Evolutionary conservation across 176 grass and related monocot species (phyloP).

Genomic region (Cenchrus americanus): DNA sequence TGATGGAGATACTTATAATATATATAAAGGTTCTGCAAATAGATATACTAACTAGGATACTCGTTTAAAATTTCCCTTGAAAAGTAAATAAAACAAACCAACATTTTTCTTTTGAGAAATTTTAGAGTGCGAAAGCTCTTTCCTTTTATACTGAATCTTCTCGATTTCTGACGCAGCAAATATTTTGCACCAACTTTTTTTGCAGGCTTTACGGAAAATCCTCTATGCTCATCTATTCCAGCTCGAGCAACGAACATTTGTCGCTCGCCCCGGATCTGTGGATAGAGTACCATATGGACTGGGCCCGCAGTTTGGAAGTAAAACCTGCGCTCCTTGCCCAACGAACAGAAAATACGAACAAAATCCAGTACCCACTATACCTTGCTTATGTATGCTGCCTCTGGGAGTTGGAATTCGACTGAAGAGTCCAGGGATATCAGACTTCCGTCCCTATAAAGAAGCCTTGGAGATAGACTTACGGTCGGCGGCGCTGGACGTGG

Average conservation of each 20-base stretch:
- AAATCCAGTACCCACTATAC: slow-evolving; percentile 64
- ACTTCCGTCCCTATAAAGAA: slow-evolving; percentile 70
- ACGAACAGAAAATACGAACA: slow-evolving; percentile 51
- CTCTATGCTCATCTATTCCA: slow-evolving; percentile 61
- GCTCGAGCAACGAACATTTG: slow-evolving; percentile 56
- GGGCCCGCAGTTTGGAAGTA: slow-evolving; percentile 33
- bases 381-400: slow-evolving; percentile 71
- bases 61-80: background rate
- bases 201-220: slow-evolving; percentile 84
- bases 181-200: slow-evolving; percentile 31
- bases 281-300: slow-evolving; percentile 37
- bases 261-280: slow-evolving; percentile 39
- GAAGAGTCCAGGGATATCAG: slow-evolving; percentile 87
- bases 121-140: too few species aligned
- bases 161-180: slow-evolving; percentile 27
- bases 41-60: too few species aligned
- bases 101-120: too few species aligned
- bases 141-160: slow-evolving; percentile 1
- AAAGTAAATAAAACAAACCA: too few species aligned
- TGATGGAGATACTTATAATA: slow-evolving; percentile 13
- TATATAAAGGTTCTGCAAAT: slow-evolving; percentile 15
- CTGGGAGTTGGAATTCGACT: slow-evolving; percentile 78
- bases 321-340: slow-evolving; percentile 44
- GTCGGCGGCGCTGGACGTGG: slow-evolving; percentile 43
- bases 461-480: slow-evolving; percentile 55